Conservation (phyloP, 2,329 filamentous ascomycete genomes). For the Phaeosphaeriaceae sp. region DNA sequence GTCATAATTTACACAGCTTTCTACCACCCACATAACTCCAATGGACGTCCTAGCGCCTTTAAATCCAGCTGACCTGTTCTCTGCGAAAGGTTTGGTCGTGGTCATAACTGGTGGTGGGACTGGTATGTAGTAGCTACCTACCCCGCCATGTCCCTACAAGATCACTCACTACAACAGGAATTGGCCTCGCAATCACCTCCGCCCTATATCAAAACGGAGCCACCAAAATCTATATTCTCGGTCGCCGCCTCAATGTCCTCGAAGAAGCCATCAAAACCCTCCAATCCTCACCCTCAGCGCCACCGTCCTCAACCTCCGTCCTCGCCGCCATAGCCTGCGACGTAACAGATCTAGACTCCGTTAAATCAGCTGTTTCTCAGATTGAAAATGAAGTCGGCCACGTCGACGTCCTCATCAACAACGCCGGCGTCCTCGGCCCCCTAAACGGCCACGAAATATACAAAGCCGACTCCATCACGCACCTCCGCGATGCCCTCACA, state of each 20-base stretch:
- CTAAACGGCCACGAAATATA: conserved; percentile 49
- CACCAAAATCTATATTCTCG: conserved; percentile 54
- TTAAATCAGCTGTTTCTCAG: conserved; percentile 50
- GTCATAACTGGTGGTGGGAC: conserved; percentile 52
- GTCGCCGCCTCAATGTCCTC: conserved; percentile 51
- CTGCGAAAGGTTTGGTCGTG: conserved; percentile 48
- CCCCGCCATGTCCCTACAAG: conserved; percentile 29
- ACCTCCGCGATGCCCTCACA: conserved; percentile 52
- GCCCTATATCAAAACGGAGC: conserved; percentile 51
- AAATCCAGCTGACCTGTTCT: conserved; percentile 47
- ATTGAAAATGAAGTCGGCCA: conserved; percentile 53
- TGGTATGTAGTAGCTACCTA: conserved; percentile 41
- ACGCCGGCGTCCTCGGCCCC: conserved; percentile 58
- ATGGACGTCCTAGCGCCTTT: conserved; percentile 47
- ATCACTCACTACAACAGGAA: conserved; percentile 31
- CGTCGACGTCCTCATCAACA: conserved; percentile 61
- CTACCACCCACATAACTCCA: conserved; percentile 4
- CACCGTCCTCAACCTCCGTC: conserved; percentile 18
- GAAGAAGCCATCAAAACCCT: conserved; percentile 48
- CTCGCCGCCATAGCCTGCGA: conserved; percentile 53
- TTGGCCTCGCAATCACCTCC: conserved; percentile 50
- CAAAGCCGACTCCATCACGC: conserved; percentile 51
- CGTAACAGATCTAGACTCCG: conserved; percentile 51
- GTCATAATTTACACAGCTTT: too few species aligned
- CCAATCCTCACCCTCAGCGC: conserved; percentile 38